Evolutionary conservation across 2,329 filamentous ascomycete species (phyloP), one percentile per base, ranked within the genome.

Genomic region (Beauveria australis): DNA sequence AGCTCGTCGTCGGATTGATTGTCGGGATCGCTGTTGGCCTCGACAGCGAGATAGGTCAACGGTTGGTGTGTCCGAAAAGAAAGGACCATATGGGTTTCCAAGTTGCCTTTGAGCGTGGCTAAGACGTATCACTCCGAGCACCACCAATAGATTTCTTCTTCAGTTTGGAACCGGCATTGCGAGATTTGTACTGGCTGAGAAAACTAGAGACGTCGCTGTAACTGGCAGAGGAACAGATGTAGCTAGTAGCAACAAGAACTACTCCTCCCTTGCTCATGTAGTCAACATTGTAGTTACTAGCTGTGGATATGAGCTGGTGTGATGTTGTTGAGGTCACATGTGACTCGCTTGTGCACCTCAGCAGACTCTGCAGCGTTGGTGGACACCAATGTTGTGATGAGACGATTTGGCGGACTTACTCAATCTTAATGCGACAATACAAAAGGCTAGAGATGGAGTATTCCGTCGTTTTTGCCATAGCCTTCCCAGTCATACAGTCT

Each of bases 391-490:
- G 52, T 48, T 19, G 54, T 59, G 24, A 24, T 24, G 24, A 24
- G 24, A 24, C 24, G 24, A 24, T 24, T 24, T 24, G 24, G 24
- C 3, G 24, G 24, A 4, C 24, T 24, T 24, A 24, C 4, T 24
- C 24, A 24, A 24, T 24, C 3, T 24, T 24, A 24, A 64, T 51
- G 26, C 57, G 60, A n/a, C 48, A 48, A 41, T 62, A 53, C 8
- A 64, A 53, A n/a, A 41, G 44, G 12, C 56, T 44, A 8, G 62
- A 62, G 24, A 64, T 61, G 18, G 62, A 63, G 41, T 64, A 61
- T 14, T 64, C 52, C 9, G 57, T 59, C 9, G 63, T 60, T n/a
- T 57, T 57, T 9, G 30, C 47, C 22, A 46, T 7, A 7, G 24
- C 19, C 22, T 44, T 16, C 5, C 24, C 22, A 19, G 28, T 52